A percentile compares a stretch with the other conserved stretches of the same genome.
These are phyloP conservation scores for Gloeopeniophorella convolvens DNA, from an alignment of 768 basidiomycete species.

Conservation along the genomic window DNA sequence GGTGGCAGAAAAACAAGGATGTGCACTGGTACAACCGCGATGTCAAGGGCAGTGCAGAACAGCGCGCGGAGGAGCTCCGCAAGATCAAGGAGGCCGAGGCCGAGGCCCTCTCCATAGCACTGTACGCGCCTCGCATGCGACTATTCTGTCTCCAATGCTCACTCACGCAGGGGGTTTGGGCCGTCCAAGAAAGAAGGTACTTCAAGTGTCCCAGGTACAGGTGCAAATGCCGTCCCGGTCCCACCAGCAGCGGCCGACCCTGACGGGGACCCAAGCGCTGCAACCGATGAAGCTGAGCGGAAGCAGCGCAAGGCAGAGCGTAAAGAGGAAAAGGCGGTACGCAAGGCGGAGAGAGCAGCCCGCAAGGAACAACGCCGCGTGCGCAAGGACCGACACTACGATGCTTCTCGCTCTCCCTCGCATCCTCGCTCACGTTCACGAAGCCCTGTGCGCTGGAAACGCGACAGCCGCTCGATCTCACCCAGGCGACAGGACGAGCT, in stretches of 20 bases:
- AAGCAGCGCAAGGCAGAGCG: slow-evolving; percentile 40
- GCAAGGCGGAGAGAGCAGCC: slow-evolving; percentile 42
- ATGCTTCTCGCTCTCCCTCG: slow-evolving; percentile 29
- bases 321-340: slow-evolving; percentile 54
- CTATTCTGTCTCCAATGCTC: neutral
- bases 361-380: slow-evolving; percentile 14
- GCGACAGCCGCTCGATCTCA: slow-evolving; percentile 9
- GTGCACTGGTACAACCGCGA: slow-evolving; percentile 93
- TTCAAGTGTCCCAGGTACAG: slow-evolving; percentile 24
- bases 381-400: slow-evolving; percentile 9
- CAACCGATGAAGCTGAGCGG: slow-evolving; percentile 30
- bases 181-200: slow-evolving; percentile 34
- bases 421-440: slow-evolving; percentile 36
- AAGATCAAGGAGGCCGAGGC: slow-evolving; percentile 84
- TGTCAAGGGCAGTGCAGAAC: slow-evolving; percentile 32
- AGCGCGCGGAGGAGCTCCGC: slow-evolving; percentile 66
- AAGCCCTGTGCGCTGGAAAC: slow-evolving; percentile 4
- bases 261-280: slow-evolving; percentile 16
- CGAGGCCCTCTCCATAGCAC: slow-evolving; percentile 74
- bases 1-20: slow-evolving; percentile 98
- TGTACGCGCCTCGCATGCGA: slow-evolving; percentile 40
- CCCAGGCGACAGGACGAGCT: slow-evolving; percentile 5
- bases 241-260: slow-evolving; percentile 6
- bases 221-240: slow-evolving; percentile 28
- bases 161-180: slow-evolving; percentile 57